phyloP scores from a whole-genome alignment of 2,329 filamentous ascomycete species.

The Zymoseptoria tritici region DNA sequence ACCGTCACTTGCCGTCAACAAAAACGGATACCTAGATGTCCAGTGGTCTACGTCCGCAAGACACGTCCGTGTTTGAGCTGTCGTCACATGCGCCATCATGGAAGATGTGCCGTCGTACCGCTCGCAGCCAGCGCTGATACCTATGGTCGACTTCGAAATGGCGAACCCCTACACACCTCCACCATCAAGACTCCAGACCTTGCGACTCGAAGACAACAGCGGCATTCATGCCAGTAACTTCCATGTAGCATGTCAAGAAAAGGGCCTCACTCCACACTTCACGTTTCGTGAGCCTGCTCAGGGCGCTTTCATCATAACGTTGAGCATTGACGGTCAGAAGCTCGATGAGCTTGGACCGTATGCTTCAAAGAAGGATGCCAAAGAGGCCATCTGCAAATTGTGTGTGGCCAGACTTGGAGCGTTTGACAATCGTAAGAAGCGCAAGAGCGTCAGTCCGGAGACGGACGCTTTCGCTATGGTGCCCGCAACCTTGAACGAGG shows the following conservation, averaged over 20 bases:
- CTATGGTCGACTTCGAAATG: conserved; percentile 17
- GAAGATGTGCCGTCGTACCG: neutral
- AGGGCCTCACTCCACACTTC: conserved; percentile 12
- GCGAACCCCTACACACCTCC: conserved; percentile 17
- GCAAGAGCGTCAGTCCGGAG: conserved; percentile 12
- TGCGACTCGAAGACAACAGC: conserved; percentile 2
- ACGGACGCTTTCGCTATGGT: neutral
- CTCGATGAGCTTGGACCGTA: conserved; percentile 8
- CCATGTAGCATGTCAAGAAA: conserved; percentile 12
- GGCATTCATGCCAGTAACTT: conserved; percentile 9
- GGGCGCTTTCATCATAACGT: conserved; percentile 11
- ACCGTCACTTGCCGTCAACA: neutral
- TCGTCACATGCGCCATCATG: neutral
- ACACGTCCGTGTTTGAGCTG: neutral
- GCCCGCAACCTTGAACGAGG: conserved; percentile 13
- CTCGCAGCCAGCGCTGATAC: conserved; percentile 3
- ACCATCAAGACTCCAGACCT: conserved; percentile 2
- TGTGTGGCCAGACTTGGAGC: neutral
- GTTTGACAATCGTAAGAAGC: conserved; percentile 17
- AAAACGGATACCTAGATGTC: neutral
- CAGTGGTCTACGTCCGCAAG: too few species aligned
- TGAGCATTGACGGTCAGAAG: conserved; percentile 7
- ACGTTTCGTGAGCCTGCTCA: conserved; percentile 7
- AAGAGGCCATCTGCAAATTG: neutral
- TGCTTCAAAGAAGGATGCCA: conserved; percentile 6